Evolutionary conservation across 225 moss, liverwort and hornwort genomes (phyloP).

Genomic region (Lunularia cruciata): DNA sequence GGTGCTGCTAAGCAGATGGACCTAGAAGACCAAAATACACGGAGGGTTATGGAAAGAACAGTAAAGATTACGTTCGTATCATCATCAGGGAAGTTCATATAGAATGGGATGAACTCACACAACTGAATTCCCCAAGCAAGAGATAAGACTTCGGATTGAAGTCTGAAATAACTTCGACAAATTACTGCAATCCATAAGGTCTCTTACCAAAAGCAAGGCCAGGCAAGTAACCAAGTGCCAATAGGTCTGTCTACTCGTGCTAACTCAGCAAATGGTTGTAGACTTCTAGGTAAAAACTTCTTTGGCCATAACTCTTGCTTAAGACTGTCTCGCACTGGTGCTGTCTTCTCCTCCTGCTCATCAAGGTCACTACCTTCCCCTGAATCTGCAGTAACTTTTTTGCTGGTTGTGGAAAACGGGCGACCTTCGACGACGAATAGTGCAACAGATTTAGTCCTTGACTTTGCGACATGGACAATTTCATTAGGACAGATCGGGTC

Average conservation of each 20-base stretch:
- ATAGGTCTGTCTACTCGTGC: constrained; percentile 94
- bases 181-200: neutral
- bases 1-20: constrained; percentile 93
- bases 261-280: constrained; percentile 68
- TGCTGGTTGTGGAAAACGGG: constrained; percentile 7
- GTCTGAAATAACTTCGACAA: neutral
- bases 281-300: constrained; percentile 49
- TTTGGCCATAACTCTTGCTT: constrained; percentile 51
- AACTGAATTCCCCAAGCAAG: neutral
- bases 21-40: constrained; percentile 48
- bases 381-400: neutral
- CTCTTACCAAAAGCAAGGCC: constrained; percentile 95
- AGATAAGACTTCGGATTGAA: neutral
- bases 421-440: no score
- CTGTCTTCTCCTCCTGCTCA: neutral
- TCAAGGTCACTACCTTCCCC: constrained; percentile 3
- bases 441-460: no score
- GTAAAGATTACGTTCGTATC: no score
- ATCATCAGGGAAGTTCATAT: neutral
- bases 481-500: no score
- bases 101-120: neutral
- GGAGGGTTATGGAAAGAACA: no score
- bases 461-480: no score
- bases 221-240: constrained; percentile 91
- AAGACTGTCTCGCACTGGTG: neutral